Conservation (phyloP, 805 yeast species). For the Nakazawaea wickerhamii region DNA sequence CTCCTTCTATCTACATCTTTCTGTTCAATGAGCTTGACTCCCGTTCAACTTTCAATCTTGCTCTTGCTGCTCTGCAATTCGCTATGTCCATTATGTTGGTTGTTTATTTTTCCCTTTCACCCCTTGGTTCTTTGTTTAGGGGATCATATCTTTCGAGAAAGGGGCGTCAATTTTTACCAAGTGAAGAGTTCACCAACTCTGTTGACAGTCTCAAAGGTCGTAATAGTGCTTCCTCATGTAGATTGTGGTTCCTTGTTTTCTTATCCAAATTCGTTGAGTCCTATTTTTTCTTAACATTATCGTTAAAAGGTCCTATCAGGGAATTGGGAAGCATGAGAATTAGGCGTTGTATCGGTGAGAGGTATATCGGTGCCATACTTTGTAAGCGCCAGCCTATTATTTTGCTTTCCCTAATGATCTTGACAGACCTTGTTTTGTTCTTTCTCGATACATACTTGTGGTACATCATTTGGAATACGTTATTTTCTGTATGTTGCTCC, state of each 20-base stretch:
- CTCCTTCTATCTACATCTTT: slow-evolving; percentile 52
- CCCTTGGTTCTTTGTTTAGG: slow-evolving; percentile 52
- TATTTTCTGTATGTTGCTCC: slow-evolving; percentile 66
- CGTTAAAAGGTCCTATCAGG: slow-evolving; percentile 67
- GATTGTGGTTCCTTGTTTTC: slow-evolving; percentile 66
- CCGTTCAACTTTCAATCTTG: slow-evolving; percentile 30
- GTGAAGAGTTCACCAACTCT: slow-evolving; percentile 53
- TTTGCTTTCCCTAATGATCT: slow-evolving; percentile 44
- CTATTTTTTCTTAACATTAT: slow-evolving; percentile 68
- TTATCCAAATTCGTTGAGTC: slow-evolving; percentile 69
- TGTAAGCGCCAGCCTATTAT: slow-evolving; percentile 56
- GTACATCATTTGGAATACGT: slow-evolving; percentile 78
- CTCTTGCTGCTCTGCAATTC: slow-evolving; percentile 51
- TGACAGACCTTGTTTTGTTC: slow-evolving; percentile 64
- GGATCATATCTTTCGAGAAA: slow-evolving; percentile 25
- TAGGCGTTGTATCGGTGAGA: slow-evolving; percentile 58
- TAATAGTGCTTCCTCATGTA: slow-evolving; percentile 55
- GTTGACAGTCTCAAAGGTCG: slow-evolving; percentile 49
- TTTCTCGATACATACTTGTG: slow-evolving; percentile 80
- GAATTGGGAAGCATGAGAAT: slow-evolving; percentile 55
- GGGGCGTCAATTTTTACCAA: slow-evolving; percentile 44
- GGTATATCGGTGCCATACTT: slow-evolving; percentile 41
- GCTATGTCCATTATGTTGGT: slow-evolving; percentile 49
- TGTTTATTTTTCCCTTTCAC: slow-evolving; percentile 53
- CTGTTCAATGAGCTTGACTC: slow-evolving; percentile 30